Percentiles rank a stretch among this genome's conserved stretches.
Conservation (phyloP, 2,329 filamentous ascomycete genomes). For the Fusarium sp. region DNA sequence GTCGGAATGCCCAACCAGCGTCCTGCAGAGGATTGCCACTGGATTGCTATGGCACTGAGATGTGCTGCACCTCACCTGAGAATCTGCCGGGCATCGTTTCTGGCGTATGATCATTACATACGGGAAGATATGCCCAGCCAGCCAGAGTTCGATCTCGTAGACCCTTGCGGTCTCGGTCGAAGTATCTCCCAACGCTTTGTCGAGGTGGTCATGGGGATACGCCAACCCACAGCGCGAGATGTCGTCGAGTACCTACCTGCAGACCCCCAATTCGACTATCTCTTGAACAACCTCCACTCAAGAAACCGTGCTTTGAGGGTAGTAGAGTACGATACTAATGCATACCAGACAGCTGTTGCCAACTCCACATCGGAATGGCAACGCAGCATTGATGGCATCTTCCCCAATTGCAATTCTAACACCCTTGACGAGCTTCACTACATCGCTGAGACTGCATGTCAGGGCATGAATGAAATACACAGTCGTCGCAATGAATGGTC, state of each 20-base stretch:
- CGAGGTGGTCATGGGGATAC: slow-evolving; percentile 57
- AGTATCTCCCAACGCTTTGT: slow-evolving; percentile 60
- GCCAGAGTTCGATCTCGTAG: slow-evolving; percentile 55
- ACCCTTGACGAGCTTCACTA: slow-evolving; percentile 59
- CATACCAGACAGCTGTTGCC: slow-evolving; percentile 52
- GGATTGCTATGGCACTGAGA: slow-evolving; percentile 58
- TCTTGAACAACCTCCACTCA: slow-evolving; percentile 42
- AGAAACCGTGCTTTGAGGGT: slow-evolving; percentile 44
- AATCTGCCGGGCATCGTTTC: slow-evolving; percentile 57
- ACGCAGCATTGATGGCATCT: slow-evolving; percentile 58
- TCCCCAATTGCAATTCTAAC: slow-evolving; percentile 57
- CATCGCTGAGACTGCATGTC: slow-evolving; percentile 58
- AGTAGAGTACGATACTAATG: slow-evolving; percentile 53
- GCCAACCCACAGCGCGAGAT: slow-evolving; percentile 52
- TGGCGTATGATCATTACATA: slow-evolving; percentile 58
- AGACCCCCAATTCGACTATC: slow-evolving; percentile 44
- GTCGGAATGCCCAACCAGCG: slow-evolving; percentile 58
- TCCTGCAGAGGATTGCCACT: slow-evolving; percentile 52
- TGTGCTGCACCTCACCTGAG: slow-evolving; percentile 51
- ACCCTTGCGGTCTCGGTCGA: slow-evolving; percentile 56
- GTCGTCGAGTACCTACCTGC: slow-evolving; percentile 52
- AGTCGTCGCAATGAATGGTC: slow-evolving; percentile 48
- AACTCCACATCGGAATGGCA: slow-evolving; percentile 58
- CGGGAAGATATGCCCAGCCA: slow-evolving; percentile 47
- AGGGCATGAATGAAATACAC: slow-evolving; percentile 59